Conservation (phyloP, 179 eudicot species). For the Patellifolia procumbens region DNA sequence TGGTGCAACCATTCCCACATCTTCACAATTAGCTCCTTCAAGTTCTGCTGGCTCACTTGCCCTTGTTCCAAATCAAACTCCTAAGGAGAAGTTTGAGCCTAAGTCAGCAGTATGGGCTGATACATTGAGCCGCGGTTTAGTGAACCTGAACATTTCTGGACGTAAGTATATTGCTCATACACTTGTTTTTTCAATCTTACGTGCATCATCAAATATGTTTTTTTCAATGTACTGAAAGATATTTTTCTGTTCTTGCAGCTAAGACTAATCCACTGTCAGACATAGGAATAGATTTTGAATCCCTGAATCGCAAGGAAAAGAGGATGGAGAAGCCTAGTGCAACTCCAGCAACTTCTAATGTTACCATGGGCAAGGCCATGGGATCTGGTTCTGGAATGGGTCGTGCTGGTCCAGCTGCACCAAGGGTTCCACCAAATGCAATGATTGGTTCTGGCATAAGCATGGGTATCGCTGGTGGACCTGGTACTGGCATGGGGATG, state of each 20-base stretch:
- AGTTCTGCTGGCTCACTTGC: constrained; percentile 52
- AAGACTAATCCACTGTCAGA: constrained; percentile 83
- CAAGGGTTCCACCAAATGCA: constrained; percentile 58
- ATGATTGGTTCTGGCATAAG: constrained; percentile 59
- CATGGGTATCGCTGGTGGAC: constrained; percentile 44
- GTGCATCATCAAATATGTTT: neutral
- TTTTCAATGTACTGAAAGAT: constrained; percentile 12
- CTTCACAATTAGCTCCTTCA: constrained; percentile 41
- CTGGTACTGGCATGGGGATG: constrained; percentile 28
- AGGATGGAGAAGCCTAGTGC: constrained; percentile 87
- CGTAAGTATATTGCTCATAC: constrained; percentile 46
- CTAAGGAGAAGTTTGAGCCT: constrained; percentile 76
- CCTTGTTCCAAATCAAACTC: constrained; percentile 56
- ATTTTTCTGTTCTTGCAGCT: constrained; percentile 54
- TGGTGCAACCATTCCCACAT: constrained; percentile 25
- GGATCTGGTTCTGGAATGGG: constrained; percentile 98
- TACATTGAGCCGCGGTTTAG: constrained; percentile 89
- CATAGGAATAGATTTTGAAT: constrained; percentile 92
- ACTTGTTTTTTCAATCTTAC: constrained; percentile 1
- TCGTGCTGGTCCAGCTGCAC: constrained; percentile 69
- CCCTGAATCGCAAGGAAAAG: constrained; percentile 93
- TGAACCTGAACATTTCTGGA: constrained; percentile 93
- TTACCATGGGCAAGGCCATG: constrained; percentile 98
- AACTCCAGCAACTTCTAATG: constrained; percentile 55
- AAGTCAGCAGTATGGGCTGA: constrained; percentile 98